Conservation (phyloP, 768 basidiomycete genomes). For the Hypholoma sublateritium region DNA sequence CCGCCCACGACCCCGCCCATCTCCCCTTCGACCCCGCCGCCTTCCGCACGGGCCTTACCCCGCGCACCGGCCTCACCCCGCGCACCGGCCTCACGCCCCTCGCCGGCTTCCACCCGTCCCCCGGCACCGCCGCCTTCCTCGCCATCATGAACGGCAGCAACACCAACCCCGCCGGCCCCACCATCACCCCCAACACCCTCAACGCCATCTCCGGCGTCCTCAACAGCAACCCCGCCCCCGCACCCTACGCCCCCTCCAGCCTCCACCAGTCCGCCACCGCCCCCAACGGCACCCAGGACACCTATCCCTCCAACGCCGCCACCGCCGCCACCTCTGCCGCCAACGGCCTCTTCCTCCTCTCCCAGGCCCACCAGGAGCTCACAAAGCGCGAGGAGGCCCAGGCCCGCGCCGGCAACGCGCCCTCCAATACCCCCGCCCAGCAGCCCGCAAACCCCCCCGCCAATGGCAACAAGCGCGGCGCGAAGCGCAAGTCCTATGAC, state of each 20-base stretch:
- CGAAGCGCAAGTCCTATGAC: slow-evolving; percentile 73
- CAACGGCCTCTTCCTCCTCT: slow-evolving; percentile 91
- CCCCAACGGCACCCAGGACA: slow-evolving; percentile 36
- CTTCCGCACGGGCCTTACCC: slow-evolving; percentile 87
- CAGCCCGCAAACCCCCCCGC: slow-evolving; percentile 32
- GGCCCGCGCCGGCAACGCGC: slow-evolving; percentile 49
- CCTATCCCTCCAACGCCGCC: slow-evolving; percentile 43
- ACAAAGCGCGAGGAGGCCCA: slow-evolving; percentile 92
- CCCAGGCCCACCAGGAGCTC: slow-evolving; percentile 94
- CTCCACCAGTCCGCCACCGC: slow-evolving; percentile 41
- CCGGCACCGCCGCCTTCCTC: slow-evolving; percentile 90
- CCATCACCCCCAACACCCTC: slow-evolving; percentile 75
- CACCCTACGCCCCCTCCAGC: slow-evolving; percentile 44
- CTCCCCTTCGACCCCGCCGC: slow-evolving; percentile 66
- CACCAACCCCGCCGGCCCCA: slow-evolving; percentile 37
- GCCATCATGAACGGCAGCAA: slow-evolving; percentile 78
- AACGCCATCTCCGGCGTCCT: slow-evolving; percentile 81
- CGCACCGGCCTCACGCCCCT: slow-evolving; percentile 81
- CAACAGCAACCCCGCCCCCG: slow-evolving; percentile 28
- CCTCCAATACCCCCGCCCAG: slow-evolving; percentile 19
- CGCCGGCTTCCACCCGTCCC: slow-evolving; percentile 82
- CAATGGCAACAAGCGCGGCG: slow-evolving; percentile 45
- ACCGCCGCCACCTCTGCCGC: slow-evolving; percentile 72
- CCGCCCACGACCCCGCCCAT: slow-evolving; percentile 37
- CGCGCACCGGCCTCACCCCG: slow-evolving; percentile 83